Percentiles rank a stretch among this genome's conserved stretches.
Conservation (phyloP, 257 asterid species). For the Handroanthus guayacan region DNA sequence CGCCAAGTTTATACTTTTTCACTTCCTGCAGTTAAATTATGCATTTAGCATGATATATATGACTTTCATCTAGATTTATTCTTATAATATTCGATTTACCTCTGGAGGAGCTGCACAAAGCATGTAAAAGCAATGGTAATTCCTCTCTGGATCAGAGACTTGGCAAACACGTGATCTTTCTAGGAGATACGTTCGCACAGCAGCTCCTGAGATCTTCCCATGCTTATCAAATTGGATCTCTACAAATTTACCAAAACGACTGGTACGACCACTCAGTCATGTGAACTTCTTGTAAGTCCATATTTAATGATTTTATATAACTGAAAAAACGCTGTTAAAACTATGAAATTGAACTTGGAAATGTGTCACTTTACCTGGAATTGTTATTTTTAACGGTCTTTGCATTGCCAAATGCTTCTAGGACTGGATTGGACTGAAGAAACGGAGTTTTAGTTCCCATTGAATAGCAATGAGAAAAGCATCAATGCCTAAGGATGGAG, state of each 20-base stretch:
- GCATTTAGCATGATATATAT: conserved; percentile 32
- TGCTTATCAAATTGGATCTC: conserved; percentile 92
- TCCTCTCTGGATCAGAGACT: conserved; percentile 94
- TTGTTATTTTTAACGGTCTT: conserved; percentile 93
- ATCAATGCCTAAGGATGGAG: conserved; percentile 23
- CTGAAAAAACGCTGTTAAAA: background rate
- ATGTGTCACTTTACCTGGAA: conserved; percentile 66
- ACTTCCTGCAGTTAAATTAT: conserved; percentile 61
- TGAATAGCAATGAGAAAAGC: conserved; percentile 25
- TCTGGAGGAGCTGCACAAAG: conserved; percentile 97
- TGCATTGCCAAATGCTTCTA: conserved; percentile 98
- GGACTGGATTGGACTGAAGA: conserved; percentile 90
- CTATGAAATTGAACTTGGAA: conserved; percentile 17
- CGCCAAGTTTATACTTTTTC: conserved; percentile 76
- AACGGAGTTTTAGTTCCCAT: conserved; percentile 30
- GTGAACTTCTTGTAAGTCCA: conserved; percentile 52
- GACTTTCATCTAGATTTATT: conserved; percentile 1
- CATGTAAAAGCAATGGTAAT: conserved; percentile 95
- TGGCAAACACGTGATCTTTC: conserved; percentile 98
- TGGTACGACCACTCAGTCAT: conserved; percentile 65
- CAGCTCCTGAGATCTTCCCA: conserved; percentile 97
- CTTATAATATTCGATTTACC: conserved; percentile 52
- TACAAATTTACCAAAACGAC: conserved; percentile 98
- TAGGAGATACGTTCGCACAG: conserved; percentile 88
- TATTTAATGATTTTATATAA: conserved; percentile 27